These are phyloP conservation scores for Aspergillus chevalieri DNA, from an alignment of 2,329 filamentous ascomycete species.

Conservation along the genomic window DNA sequence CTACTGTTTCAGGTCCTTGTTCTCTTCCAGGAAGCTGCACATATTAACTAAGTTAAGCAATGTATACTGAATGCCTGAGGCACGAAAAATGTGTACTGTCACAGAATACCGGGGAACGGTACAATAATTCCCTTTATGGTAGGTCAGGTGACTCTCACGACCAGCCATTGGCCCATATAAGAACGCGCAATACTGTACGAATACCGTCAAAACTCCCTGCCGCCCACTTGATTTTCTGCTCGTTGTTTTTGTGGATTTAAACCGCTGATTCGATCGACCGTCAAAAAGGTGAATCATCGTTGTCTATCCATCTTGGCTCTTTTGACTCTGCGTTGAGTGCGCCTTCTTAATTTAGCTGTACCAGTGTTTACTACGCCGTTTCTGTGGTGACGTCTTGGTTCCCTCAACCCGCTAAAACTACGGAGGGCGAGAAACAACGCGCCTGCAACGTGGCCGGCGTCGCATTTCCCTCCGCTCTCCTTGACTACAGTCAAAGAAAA, in stretches of 20 bases:
- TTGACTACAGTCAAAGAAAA: not conserved
- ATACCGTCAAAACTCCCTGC: not conserved
- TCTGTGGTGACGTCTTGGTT: slow-evolving; percentile 17
- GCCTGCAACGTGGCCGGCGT: slow-evolving; percentile 41
- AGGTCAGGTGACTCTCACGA: not conserved
- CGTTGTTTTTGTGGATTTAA: not conserved
- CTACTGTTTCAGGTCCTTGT: too few species aligned
- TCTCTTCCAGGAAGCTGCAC: too few species aligned
- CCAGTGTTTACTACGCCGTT: not conserved
- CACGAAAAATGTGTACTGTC: not conserved
- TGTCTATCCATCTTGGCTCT: too few species aligned
- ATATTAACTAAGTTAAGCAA: too few species aligned
- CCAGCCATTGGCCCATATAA: too few species aligned
- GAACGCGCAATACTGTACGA: not conserved
- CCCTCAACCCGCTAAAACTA: not conserved
- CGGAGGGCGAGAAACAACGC: slow-evolving; percentile 24
- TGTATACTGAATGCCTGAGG: too few species aligned
- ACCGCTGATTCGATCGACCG: not conserved
- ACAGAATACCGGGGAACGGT: not conserved
- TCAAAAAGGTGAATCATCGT: not conserved
- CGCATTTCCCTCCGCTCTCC: slow-evolving; percentile 5
- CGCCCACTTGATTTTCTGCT: not conserved
- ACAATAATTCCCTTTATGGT: not conserved
- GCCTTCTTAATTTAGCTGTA: not conserved
- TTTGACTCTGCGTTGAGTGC: not conserved